Evolutionary conservation across 2,329 filamentous ascomycete species (phyloP).

Genomic region (Fusarium sp.): DNA sequence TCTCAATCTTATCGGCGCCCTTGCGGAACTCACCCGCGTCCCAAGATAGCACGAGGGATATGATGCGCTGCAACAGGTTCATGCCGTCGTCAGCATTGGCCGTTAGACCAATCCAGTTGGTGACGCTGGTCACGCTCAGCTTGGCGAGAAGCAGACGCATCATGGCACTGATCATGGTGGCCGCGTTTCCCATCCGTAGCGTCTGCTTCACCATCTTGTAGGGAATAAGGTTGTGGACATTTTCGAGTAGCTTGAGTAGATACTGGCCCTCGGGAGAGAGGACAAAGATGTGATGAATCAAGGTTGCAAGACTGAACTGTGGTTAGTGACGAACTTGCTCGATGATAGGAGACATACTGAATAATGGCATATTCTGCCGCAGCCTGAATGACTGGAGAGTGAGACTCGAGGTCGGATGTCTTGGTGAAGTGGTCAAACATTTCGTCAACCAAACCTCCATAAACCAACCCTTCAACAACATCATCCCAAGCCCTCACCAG

Average conservation of each 20-base stretch:
- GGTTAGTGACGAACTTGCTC: conserved; percentile 29
- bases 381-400: conserved; percentile 67
- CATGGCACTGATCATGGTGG: conserved; percentile 81
- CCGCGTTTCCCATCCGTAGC: conserved; percentile 77
- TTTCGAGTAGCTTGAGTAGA: conserved; percentile 73
- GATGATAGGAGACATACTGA: conserved; percentile 61
- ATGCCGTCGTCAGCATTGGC: conserved; percentile 76
- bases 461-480: conserved; percentile 69
- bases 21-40: conserved; percentile 75
- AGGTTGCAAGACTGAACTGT: conserved; percentile 67
- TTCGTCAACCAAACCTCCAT: conserved; percentile 71
- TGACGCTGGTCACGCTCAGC: conserved; percentile 74
- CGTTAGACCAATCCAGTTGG: conserved; percentile 80
- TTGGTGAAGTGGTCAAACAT: conserved; percentile 67
- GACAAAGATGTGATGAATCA: conserved; percentile 76
- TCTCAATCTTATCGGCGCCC: conserved; percentile 69
- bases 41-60: conserved; percentile 75
- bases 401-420: conserved; percentile 68
- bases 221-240: conserved; percentile 72
- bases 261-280: conserved; percentile 78
- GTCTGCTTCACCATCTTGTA: conserved; percentile 77
- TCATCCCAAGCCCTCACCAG: conserved; percentile 71
- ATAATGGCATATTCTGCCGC: conserved; percentile 71
- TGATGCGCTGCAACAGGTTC: conserved; percentile 80
- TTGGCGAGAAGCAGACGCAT: conserved; percentile 78